Base-by-base conservation (phyloP, 345 rosid species). In the Euphorbia lathyris region DNA sequence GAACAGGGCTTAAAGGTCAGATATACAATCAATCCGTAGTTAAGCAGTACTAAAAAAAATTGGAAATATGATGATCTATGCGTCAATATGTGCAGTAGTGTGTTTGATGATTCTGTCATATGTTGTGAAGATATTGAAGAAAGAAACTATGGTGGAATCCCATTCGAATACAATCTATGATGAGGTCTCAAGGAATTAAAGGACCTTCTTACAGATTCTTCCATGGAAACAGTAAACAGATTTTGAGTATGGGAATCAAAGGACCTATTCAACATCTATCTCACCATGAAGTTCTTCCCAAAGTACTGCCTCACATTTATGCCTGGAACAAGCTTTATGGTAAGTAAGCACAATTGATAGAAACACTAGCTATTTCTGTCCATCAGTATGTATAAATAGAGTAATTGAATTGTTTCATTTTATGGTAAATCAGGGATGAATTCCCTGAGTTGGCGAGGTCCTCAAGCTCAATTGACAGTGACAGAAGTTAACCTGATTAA, bases 321-420 rank as follows among this genome's bases (percentile, higher is more conserved):
- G 30, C 82, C 3, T 80, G 84, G 84, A 70, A 36, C 63, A 68
- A 80, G 51, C 16, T 57, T n/a, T 78, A 78, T 5, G 82, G 81
- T 83, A 83, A 55, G 3, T 10, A 11, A 26, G 10, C 12, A 23
- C 34, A 26, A 57, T 57, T n/a, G n/a, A n/a, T n/a, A n/a, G n/a
- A n/a, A n/a, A n/a, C n/a, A n/a, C n/a, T n/a, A n/a, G 38, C 3
- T 34, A 34, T 34, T 34, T 34, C 38, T 34, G 38, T 34, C 38
- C 38, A 3, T 34, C 3, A 34, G 7, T 34, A 7, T 34, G 7
- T 34, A 34, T 34, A 34, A 34, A 34, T 34, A 7, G 38, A 34
- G 38, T 34, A 57, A 19, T 6, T 27, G 3, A 34, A 34, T 9
- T 27, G 12, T 52, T 23, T 48, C n/a, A n/a, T n/a, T n/a, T n/a